Evolutionary conservation across 164 flowering plant species (phyloP), one percentile per base, ranked within the genome.

Genomic region (Chimonanthus salicifolius): DNA sequence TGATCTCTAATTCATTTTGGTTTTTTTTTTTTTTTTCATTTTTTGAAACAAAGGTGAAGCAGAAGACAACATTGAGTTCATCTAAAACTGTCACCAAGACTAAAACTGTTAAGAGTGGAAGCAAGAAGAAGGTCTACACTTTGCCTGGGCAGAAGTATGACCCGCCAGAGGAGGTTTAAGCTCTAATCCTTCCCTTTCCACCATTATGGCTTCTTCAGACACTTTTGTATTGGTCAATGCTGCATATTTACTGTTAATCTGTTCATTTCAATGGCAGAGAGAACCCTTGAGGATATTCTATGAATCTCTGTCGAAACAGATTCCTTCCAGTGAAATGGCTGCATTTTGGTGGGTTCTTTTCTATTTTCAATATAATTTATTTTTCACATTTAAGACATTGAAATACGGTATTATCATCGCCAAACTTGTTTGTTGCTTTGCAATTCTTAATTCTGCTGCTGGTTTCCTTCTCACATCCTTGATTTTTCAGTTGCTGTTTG

Each of bases 321-420:
- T 90, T 71, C 99, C 99, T 4, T 84, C 89, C 5, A 95, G 98
- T 79, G 96, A 91, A 84, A 95, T 95, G 99, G 99, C 97, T 58
- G 98, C 90, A 76, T 86, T 95, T 80, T 95, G 99, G 98, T 94
- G 78, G 76, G 95, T 77, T 71, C 2, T 20, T 62, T 10, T 50
- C 21, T 49, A 5, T 64, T 15, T 62, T 62, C 64, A 4, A 16
- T 62, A 16, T 8, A 2, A 16, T 33, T 33, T 33, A 33, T 33
- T 33, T 33, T 33, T 33, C 33, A 33, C 33, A 33, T 33, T 33
- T 33, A 33, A 33, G 33, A 33, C 33, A 16, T 16, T 62, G 64
- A 16, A 16, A 62, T 62, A 33, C 33, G 33, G 33, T 33, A 33
- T 33, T 33, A 33, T 33, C 33, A 33, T 33, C 2, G 33, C 33